phyloP scores from a whole-genome alignment of 257 asterid species.

The Rauvolfia tetraphylla region DNA sequence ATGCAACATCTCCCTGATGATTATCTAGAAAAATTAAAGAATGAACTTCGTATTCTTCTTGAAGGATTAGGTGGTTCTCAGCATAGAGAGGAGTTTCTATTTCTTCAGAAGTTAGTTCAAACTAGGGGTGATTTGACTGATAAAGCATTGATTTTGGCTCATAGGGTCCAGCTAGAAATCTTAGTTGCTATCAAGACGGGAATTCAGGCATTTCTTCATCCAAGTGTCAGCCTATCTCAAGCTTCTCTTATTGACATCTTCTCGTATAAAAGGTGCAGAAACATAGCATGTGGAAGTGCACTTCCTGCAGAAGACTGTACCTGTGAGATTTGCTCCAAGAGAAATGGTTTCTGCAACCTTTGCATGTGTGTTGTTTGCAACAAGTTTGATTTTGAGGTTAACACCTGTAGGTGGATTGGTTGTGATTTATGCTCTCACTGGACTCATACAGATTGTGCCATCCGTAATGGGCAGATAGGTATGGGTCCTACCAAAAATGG shows the following conservation, averaged over 20 bases:
- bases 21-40: slow-evolving; percentile 71
- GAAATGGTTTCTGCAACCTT: slow-evolving; percentile 91
- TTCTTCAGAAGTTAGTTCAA: slow-evolving; percentile 80
- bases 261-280: slow-evolving; percentile 79
- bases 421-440: slow-evolving; percentile 95
- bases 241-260: slow-evolving; percentile 85
- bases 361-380: slow-evolving; percentile 95
- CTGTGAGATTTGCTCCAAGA: slow-evolving; percentile 77
- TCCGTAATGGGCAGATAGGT: slow-evolving; percentile 73
- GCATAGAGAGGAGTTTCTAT: slow-evolving; percentile 79
- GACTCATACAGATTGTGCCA: slow-evolving; percentile 98
- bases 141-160: slow-evolving; percentile 53
- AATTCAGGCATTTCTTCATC: slow-evolving; percentile 92
- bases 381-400: slow-evolving; percentile 92
- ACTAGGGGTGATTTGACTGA: slow-evolving; percentile 78
- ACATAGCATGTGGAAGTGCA: slow-evolving; percentile 77
- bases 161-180: slow-evolving; percentile 85
- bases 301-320: slow-evolving; percentile 82
- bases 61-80: slow-evolving; percentile 86
- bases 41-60: slow-evolving; percentile 78
- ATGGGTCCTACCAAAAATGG: slow-evolving; percentile 74
- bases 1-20: slow-evolving; percentile 85
- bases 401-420: slow-evolving; percentile 95
- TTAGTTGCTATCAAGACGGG: slow-evolving; percentile 84
- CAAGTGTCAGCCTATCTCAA: slow-evolving; percentile 88